Evolutionary conservation across 495 filamentous ascomycete species (phyloP).

Genomic region (Neurospora sp.): DNA sequence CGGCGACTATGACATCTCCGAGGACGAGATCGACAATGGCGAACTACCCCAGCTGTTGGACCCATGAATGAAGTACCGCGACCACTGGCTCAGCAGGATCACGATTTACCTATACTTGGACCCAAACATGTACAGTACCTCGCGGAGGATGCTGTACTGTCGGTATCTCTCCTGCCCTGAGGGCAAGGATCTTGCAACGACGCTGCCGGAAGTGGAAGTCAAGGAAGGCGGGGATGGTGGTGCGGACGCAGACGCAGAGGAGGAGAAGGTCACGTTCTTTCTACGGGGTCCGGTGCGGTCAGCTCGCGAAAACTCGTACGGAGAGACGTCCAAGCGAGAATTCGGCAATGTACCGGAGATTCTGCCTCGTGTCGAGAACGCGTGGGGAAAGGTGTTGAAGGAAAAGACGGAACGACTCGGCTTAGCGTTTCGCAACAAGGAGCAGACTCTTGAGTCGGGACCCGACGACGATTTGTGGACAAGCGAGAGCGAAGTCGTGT

Average conservation of each 20-base stretch:
- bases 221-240: not conserved
- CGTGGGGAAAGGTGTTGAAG: not conserved
- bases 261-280: not conserved
- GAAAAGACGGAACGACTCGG: not conserved
- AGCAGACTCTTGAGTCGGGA: not conserved
- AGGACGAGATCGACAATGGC: not conserved
- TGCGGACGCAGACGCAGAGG: not conserved
- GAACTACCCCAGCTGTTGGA: not conserved
- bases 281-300: not conserved
- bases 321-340: not conserved
- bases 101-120: not conserved
- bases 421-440: not conserved
- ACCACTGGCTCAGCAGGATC: not conserved
- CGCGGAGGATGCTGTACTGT: not conserved
- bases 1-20: not conserved
- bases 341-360: not conserved
- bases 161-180: not conserved
- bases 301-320: not conserved
- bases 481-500: not conserved
- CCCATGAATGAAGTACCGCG: not conserved
- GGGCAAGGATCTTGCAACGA: not conserved
- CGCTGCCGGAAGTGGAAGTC: not conserved
- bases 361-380: not conserved
- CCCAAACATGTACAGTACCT: not conserved
- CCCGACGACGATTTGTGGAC: not conserved